These are phyloP conservation scores for Beta corolliflora DNA, from an alignment of 179 eudicot genomes.

Conservation along the genomic window DNA sequence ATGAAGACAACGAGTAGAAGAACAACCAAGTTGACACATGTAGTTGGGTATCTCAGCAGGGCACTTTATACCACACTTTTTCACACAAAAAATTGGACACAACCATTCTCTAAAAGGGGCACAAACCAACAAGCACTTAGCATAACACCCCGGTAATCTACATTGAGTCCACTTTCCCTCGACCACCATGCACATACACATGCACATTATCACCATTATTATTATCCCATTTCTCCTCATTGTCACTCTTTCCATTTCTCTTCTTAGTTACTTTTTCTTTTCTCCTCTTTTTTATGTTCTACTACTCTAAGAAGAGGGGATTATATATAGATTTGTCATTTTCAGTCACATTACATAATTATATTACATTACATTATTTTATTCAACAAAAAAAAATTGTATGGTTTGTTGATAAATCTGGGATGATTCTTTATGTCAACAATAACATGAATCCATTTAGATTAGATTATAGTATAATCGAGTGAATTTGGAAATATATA, in stretches of 20 bases:
- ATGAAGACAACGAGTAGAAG: not conserved
- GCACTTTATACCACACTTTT: not conserved
- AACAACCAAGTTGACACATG: slow-evolving; percentile 3
- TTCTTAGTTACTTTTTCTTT: not conserved
- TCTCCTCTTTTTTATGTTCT: not conserved
- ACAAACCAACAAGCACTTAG: not conserved
- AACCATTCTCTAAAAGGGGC: not conserved
- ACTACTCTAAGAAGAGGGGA: no score
- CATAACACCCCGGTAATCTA: not conserved
- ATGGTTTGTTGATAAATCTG: not conserved
- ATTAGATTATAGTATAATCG: not conserved
- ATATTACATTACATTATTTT: no score
- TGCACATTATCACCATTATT: not conserved
- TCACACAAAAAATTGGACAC: not conserved
- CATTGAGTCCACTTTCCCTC: not conserved
- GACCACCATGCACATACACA: not conserved
- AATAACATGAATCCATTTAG: not conserved
- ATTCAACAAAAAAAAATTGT: not conserved
- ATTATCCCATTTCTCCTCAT: not conserved
- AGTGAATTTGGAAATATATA: no score
- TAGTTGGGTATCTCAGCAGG: not conserved
- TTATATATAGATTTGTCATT: no score
- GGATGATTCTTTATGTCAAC: not conserved
- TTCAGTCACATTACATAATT: no score
- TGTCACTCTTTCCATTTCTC: not conserved